Percentiles rank a stretch among this genome's conserved stretches.
Evolutionary conservation across 2,329 filamentous ascomycete species (phyloP).

Genomic region (Arthrobotrys musiformis): DNA sequence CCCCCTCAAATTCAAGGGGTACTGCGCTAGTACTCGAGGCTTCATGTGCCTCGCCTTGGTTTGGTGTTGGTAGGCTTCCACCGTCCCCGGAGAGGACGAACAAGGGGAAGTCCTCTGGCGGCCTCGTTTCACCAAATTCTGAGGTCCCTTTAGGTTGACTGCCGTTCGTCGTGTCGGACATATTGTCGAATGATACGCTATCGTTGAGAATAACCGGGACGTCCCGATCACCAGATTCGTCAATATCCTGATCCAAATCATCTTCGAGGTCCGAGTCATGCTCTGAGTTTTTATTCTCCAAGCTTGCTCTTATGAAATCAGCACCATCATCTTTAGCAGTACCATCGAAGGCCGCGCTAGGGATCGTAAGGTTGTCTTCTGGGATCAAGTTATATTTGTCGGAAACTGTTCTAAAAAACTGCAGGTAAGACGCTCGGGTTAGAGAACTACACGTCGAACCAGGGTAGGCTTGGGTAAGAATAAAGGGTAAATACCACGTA

Average conservation of each 20-base stretch:
- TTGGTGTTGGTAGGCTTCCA: background rate
- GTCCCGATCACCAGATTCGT: constrained; percentile 43
- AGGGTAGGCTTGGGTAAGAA: background rate
- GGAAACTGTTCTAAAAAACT: constrained; percentile 94
- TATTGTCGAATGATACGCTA: background rate
- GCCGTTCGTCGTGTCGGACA: constrained; percentile 13
- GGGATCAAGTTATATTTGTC: constrained; percentile 90
- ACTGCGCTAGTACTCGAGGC: background rate
- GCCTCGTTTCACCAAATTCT: background rate
- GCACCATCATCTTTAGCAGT: constrained; percentile 4
- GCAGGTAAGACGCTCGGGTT: background rate
- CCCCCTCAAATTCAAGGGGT: constrained; percentile 18
- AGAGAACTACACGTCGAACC: background rate
- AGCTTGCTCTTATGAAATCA: constrained; percentile 54
- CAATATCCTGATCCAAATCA: constrained; percentile 60
- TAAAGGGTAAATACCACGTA: constrained; percentile 71
- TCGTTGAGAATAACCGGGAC: constrained; percentile 38
- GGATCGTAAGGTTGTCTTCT: constrained; percentile 94
- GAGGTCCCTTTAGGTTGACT: background rate
- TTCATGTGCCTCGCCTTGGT: background rate
- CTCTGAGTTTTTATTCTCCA: constrained; percentile 56
- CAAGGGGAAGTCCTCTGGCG: constrained; percentile 49
- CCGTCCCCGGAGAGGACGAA: constrained; percentile 36
- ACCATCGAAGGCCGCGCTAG: constrained; percentile 63
- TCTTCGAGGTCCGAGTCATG: constrained; percentile 61